Conservation (phyloP, 495 filamentous ascomycete species). For the Podospora conica region DNA sequence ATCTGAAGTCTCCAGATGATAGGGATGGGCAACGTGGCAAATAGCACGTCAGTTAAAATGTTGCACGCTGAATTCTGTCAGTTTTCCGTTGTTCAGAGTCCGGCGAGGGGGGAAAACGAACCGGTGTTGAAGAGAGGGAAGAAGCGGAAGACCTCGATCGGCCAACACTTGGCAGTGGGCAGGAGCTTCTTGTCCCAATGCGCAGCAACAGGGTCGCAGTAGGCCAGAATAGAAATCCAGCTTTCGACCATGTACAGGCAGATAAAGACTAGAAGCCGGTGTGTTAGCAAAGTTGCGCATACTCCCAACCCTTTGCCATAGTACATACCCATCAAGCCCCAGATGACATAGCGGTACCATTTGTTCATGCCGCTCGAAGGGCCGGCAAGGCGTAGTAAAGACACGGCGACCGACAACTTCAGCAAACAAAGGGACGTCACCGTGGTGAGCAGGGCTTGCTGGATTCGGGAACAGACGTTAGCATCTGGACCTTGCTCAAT, state of each 20-base stretch:
- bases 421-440: not conserved
- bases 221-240: not conserved
- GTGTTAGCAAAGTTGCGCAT: not conserved
- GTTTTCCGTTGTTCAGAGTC: too few species aligned
- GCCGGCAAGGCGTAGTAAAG: not conserved
- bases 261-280: not conserved
- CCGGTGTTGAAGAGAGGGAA: not conserved
- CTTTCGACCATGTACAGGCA: not conserved
- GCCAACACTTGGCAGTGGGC: not conserved
- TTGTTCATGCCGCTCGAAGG: not conserved
- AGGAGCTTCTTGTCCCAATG: not conserved
- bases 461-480: too few species aligned
- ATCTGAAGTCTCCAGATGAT: conserved; percentile 7
- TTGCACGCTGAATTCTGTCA: not conserved
- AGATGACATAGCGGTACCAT: not conserved
- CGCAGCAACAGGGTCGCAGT: not conserved
- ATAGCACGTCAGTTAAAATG: conserved; percentile 1
- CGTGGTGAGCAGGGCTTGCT: not conserved
- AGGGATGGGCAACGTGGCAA: not conserved
- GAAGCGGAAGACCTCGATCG: not conserved
- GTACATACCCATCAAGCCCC: not conserved
- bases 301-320: too few species aligned
- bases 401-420: conserved; percentile 1
- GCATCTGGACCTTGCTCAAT: too few species aligned
- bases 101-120: too few species aligned